phyloP scores from a whole-genome alignment of 495 filamentous ascomycete species.

The Penicillium steckii region DNA sequence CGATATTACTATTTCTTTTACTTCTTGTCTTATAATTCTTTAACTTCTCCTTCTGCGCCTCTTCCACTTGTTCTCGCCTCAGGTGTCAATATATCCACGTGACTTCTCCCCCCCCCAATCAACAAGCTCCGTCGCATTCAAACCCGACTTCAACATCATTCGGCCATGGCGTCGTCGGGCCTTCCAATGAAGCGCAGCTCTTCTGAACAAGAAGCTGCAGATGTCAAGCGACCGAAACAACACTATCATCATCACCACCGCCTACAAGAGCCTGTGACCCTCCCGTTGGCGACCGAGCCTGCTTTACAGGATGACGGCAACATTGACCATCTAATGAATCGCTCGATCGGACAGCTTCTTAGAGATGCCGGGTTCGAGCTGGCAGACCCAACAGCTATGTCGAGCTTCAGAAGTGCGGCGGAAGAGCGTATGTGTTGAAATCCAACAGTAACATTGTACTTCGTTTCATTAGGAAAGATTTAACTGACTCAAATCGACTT shows the following conservation, averaged over 20 bases:
- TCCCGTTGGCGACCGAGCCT: slow-evolving; percentile 20
- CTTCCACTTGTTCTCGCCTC: slow-evolving; percentile 1
- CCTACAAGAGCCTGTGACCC: slow-evolving; percentile 35
- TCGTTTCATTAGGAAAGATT: slow-evolving; percentile 1
- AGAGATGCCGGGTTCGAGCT: slow-evolving; percentile 56
- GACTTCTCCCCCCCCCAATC: slow-evolving; percentile 4
- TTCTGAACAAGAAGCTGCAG: slow-evolving; percentile 26
- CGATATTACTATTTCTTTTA: too few relatives aligned
- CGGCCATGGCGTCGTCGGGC: slow-evolving; percentile 34
- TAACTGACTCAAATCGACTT: slow-evolving; percentile 15
- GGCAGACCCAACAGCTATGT: slow-evolving; percentile 56
- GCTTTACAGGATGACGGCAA: slow-evolving; percentile 40
- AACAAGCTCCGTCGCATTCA: slow-evolving; percentile 10
- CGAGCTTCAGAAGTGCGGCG: slow-evolving; percentile 52
- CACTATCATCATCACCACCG: slow-evolving; percentile 48
- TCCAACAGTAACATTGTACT: background rate
- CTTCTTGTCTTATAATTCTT: background rate
- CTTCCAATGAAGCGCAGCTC: slow-evolving; percentile 44
- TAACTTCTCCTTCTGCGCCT: background rate
- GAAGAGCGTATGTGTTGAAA: slow-evolving; percentile 59
- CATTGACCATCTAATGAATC: slow-evolving; percentile 53
- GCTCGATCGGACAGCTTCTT: slow-evolving; percentile 55
- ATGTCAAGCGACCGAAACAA: slow-evolving; percentile 46
- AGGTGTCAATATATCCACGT: slow-evolving; percentile 12
- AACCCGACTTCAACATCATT: background rate